Conservation (phyloP, 768 basidiomycete genomes). For the Heimioporus sp. region DNA sequence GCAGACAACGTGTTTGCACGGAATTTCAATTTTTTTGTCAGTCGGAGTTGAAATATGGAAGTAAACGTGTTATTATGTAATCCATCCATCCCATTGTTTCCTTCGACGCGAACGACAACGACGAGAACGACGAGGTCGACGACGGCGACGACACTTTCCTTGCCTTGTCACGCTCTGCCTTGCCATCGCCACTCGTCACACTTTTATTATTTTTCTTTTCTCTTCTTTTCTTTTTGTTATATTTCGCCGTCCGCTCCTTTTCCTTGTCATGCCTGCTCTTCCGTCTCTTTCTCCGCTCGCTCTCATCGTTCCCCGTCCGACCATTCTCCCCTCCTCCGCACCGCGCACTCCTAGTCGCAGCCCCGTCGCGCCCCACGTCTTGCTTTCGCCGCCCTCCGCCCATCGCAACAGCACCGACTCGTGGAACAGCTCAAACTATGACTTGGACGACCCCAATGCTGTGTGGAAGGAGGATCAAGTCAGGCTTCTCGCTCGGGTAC, state of each 20-base stretch:
- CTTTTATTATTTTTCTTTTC: constrained; percentile 20
- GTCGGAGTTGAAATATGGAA: constrained; percentile 18
- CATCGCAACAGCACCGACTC: constrained; percentile 73
- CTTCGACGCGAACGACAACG: constrained; percentile 26
- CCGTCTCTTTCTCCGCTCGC: constrained; percentile 53
- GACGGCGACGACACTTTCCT: constrained; percentile 18
- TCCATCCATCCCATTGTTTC: background rate
- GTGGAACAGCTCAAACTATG: constrained; percentile 79
- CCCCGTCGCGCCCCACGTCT: constrained; percentile 50
- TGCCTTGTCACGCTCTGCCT: constrained; percentile 5
- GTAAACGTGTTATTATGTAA: constrained; percentile 25
- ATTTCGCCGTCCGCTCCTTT: constrained; percentile 46
- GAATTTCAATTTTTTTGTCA: constrained; percentile 9
- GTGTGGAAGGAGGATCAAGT: constrained; percentile 79
- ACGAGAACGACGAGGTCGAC: constrained; percentile 15
- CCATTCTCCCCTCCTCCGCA: constrained; percentile 39
- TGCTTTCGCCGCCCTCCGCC: constrained; percentile 43
- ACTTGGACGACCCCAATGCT: constrained; percentile 56
- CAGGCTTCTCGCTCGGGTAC: constrained; percentile 62
- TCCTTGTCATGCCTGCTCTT: constrained; percentile 25
- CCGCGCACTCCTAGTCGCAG: constrained; percentile 64
- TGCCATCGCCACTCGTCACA: constrained; percentile 2
- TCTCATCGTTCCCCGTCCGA: constrained; percentile 62
- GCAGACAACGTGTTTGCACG: constrained; percentile 21
- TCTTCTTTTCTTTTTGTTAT: constrained; percentile 28